A percentile compares a stretch with the other conserved stretches of the same genome.
Evolutionary conservation across 192 early-diverging fungal genomes (phyloP).

Genomic region (Spizellomyces sp.): DNA sequence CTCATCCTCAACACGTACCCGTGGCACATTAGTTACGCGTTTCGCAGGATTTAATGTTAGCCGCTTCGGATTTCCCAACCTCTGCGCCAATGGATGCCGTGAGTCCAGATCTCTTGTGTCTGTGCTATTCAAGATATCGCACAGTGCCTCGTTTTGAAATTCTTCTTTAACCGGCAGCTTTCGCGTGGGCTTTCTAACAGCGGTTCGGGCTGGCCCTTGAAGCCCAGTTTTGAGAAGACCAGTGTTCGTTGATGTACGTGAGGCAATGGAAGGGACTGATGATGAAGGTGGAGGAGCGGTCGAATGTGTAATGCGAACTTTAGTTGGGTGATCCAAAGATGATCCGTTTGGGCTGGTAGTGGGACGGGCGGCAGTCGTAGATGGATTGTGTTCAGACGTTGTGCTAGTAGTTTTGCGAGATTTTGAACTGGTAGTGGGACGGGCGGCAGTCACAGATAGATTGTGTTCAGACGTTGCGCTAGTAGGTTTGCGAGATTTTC

Average conservation of each 20-base stretch:
- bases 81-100: neutral
- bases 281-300: neutral
- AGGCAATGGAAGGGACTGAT: neutral
- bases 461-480: neutral
- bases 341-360: too few species aligned
- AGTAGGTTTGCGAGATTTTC: neutral
- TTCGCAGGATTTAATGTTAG: constrained; percentile 5
- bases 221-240: neutral
- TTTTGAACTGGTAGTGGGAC: neutral
- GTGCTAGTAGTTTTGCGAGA: neutral
- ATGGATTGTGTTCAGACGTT: neutral
- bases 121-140: constrained; percentile 14
- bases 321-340: neutral
- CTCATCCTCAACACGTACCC: neutral
- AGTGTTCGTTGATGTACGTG: neutral
- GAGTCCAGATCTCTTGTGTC: constrained; percentile 19
- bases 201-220: neutral
- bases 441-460: neutral
- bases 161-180: constrained; percentile 8
- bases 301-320: neutral
- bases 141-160: constrained; percentile 14
- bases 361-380: neutral
- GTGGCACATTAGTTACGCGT: constrained; percentile 8
- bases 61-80: neutral
- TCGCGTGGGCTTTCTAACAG: neutral